A percentile compares a stretch with the other conserved stretches of the same genome.
phyloP scores from a whole-genome alignment of 2,329 filamentous ascomycete species.

The Epichloe glyceriae region DNA sequence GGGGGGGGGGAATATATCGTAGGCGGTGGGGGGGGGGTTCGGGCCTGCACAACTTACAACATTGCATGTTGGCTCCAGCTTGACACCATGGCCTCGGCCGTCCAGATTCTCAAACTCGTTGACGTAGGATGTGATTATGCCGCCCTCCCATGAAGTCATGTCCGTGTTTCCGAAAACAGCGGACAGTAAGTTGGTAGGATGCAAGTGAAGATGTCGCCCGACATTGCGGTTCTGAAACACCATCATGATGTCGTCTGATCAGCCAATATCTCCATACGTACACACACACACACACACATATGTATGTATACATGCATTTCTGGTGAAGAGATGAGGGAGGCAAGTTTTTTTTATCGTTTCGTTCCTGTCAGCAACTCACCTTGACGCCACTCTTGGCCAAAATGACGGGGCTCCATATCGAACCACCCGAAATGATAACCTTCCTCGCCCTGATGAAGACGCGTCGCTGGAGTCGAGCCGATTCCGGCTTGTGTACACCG shows the following conservation, averaged over 20 bases:
- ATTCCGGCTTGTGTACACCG: constrained; percentile 36
- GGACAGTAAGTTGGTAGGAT: constrained; percentile 51
- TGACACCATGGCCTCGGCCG: constrained; percentile 65
- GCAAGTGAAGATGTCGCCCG: constrained; percentile 68
- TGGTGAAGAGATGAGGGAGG: too few species aligned
- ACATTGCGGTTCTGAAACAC: constrained; percentile 57
- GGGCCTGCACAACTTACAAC: constrained; percentile 27
- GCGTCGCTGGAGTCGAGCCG: constrained; percentile 38
- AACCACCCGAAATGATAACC: constrained; percentile 66
- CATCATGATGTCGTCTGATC: neutral
- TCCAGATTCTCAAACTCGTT: constrained; percentile 72
- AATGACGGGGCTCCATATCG: constrained; percentile 63
- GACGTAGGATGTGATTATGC: constrained; percentile 68
- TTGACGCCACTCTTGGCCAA: constrained; percentile 66
- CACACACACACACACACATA: too few species aligned
- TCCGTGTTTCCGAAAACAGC: constrained; percentile 55
- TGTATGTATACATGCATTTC: too few species aligned
- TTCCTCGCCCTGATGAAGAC: constrained; percentile 66
- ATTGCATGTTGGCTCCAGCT: constrained; percentile 69
- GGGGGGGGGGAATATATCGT: neutral
- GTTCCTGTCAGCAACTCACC: constrained; percentile 21
- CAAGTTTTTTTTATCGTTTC: neutral
- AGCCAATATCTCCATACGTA: too few species aligned
- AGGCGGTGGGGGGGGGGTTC: neutral
- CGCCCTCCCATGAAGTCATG: constrained; percentile 57